Evolutionary conservation across 169 alveolate genomes (phyloP).

Genomic region (Eimeria necatrix): DNA sequence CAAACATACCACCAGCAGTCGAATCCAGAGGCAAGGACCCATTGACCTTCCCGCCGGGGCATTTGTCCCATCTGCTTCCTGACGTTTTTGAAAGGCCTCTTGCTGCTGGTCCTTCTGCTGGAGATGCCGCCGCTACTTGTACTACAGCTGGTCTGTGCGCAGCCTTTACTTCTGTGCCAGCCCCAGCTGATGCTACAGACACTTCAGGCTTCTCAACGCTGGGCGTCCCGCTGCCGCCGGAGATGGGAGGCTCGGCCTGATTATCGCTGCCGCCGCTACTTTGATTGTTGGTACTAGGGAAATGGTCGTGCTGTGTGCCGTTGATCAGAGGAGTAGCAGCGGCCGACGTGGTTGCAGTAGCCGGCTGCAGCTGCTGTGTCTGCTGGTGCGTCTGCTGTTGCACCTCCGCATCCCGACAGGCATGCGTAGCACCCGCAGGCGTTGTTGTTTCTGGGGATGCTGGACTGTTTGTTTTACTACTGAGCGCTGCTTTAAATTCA

Average conservation of each 20-base stretch:
- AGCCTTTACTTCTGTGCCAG: background rate
- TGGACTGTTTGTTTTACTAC: background rate
- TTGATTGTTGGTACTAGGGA: background rate
- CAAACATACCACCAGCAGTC: background rate
- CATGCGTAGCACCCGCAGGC: background rate
- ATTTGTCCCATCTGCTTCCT: background rate
- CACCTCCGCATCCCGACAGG: background rate
- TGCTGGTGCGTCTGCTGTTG: background rate
- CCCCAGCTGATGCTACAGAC: background rate
- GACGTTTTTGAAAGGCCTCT: background rate
- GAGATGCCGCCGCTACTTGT: background rate
- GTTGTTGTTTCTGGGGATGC: background rate
- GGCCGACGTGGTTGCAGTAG: background rate
- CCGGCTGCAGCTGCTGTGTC: background rate
- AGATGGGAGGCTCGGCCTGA: background rate
- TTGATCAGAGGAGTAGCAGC: background rate
- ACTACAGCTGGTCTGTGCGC: background rate
- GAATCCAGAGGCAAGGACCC: background rate
- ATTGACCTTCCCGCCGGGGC: background rate
- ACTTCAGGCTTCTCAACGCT: background rate
- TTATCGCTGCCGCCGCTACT: background rate
- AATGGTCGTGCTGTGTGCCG: background rate
- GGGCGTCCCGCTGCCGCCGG: background rate
- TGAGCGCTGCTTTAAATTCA: slow-evolving; percentile 4
- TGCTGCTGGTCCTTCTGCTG: background rate